Evolutionary conservation across 2,329 filamentous ascomycete genomes (phyloP).

Genomic region (Sporothrix sp.): DNA sequence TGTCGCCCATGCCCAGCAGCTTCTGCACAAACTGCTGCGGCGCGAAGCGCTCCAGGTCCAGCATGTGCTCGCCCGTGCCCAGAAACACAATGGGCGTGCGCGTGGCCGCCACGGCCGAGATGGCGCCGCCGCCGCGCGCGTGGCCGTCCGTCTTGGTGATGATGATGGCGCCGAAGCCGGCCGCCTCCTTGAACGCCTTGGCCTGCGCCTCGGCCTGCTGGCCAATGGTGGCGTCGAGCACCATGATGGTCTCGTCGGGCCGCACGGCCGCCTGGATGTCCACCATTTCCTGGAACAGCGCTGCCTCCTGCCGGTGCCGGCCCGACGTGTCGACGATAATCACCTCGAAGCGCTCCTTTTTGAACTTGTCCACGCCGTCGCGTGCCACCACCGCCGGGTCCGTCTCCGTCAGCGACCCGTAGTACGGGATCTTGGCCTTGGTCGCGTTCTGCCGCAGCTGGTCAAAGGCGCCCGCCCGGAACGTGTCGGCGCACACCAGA

Average conservation of each 20-base stretch:
- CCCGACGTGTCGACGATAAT: slow-evolving; percentile 98
- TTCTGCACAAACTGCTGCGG: slow-evolving; percentile 92
- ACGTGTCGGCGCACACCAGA: slow-evolving; percentile 94
- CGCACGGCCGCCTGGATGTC: slow-evolving; percentile 87
- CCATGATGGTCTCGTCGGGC: slow-evolving; percentile 97
- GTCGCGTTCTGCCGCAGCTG: slow-evolving; percentile 98
- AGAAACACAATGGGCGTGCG: slow-evolving; percentile 97
- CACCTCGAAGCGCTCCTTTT: slow-evolving; percentile 95
- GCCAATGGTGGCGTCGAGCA: slow-evolving; percentile 91
- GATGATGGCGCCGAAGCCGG: slow-evolving; percentile 95
- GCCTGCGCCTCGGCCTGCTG: slow-evolving; percentile 92
- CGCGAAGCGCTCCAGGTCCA: slow-evolving; percentile 86
- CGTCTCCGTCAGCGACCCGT: slow-evolving; percentile 90
- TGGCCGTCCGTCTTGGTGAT: slow-evolving; percentile 98
- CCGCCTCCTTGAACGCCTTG: slow-evolving; percentile 92
- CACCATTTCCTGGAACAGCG: slow-evolving; percentile 94
- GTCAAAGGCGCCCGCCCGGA: slow-evolving; percentile 95
- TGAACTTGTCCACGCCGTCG: slow-evolving; percentile 98
- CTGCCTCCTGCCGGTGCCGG: slow-evolving; percentile 86
- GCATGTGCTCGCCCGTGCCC: slow-evolving; percentile 93
- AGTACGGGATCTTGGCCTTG: slow-evolving; percentile 98
- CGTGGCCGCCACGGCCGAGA: slow-evolving; percentile 92
- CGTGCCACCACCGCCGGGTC: slow-evolving; percentile 86
- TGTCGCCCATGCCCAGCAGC: slow-evolving; percentile 92
- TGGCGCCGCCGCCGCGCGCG: slow-evolving; percentile 93